These are phyloP conservation scores for Ilyonectria destructans DNA, from an alignment of 2,329 filamentous ascomycete genomes.

Conservation along the genomic window DNA sequence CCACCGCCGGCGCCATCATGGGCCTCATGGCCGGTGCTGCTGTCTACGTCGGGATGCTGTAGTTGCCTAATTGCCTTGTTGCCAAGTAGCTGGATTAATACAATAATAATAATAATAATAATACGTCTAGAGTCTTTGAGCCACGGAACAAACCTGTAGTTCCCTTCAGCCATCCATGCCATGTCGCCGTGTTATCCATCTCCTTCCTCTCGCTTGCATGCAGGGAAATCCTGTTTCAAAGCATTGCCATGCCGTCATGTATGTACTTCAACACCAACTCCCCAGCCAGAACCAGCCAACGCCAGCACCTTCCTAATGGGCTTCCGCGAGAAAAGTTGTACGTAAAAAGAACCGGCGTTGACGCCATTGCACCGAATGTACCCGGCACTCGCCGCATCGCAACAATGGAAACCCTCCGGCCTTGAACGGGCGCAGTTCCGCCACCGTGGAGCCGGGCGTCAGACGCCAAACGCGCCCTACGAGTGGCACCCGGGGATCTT, in stretches of 20 bases:
- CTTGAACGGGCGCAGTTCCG: conserved; percentile 7
- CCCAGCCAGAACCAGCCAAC: not conserved
- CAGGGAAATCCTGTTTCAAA: no score
- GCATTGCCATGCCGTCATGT: not conserved
- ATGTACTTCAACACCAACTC: not conserved
- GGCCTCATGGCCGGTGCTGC: conserved; percentile 50
- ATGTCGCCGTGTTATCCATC: not conserved
- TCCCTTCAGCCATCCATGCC: not conserved
- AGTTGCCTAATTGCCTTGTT: conserved; percentile 13
- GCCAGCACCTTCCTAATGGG: conserved; percentile 31
- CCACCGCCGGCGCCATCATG: conserved; percentile 47
- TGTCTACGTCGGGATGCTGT: conserved; percentile 50
- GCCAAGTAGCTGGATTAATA: not conserved
- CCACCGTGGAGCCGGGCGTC: conserved; percentile 8
- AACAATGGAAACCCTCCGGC: conserved; percentile 8
- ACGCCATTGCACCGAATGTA: conserved; percentile 13
- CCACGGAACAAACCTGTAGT: not conserved
- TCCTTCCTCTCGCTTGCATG: not conserved
- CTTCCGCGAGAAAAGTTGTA: conserved; percentile 7
- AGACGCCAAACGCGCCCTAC: conserved; percentile 2
- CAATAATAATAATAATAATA: not conserved
- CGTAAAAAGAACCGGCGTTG: conserved; percentile 2
- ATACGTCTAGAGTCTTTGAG: not conserved
- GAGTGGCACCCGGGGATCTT: not conserved
- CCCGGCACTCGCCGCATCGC: conserved; percentile 7